These are phyloP conservation scores for Blastobotrys arbuscula DNA, from an alignment of 1,139 yeast species.

Conservation along the genomic window DNA sequence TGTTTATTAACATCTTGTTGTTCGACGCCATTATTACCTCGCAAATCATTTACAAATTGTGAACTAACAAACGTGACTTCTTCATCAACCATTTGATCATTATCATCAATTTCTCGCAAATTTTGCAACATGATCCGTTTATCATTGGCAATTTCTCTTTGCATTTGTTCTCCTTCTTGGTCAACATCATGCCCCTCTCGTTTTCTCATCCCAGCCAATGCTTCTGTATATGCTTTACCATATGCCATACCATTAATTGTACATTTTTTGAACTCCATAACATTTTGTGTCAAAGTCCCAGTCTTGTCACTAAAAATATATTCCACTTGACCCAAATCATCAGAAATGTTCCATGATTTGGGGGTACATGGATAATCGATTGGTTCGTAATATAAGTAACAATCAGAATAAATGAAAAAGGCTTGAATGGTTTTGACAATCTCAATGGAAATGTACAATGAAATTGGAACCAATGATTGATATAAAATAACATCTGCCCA, in stretches of 20 bases:
- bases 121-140: slow-evolving; percentile 57
- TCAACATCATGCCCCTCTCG: slow-evolving; percentile 79
- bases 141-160: slow-evolving; percentile 55
- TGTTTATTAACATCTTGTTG: slow-evolving; percentile 65
- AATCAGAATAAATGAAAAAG: slow-evolving; percentile 83
- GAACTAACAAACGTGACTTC: slow-evolving; percentile 44
- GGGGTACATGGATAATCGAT: slow-evolving; percentile 95
- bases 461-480: slow-evolving; percentile 90
- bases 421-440: slow-evolving; percentile 94
- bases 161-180: slow-evolving; percentile 61
- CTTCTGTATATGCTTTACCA: slow-evolving; percentile 95
- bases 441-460: slow-evolving; percentile 89
- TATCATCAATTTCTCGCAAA: slow-evolving; percentile 44
- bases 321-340: slow-evolving; percentile 94
- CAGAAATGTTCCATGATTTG: slow-evolving; percentile 94
- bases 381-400: slow-evolving; percentile 74
- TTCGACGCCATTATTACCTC: slow-evolving; percentile 43
- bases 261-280: slow-evolving; percentile 95
- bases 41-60: slow-evolving; percentile 51
- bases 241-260: slow-evolving; percentile 82
- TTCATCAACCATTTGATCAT: slow-evolving; percentile 57
- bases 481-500: slow-evolving; percentile 86
- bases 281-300: slow-evolving; percentile 92
- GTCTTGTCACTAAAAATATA: slow-evolving; percentile 95
- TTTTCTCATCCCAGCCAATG: slow-evolving; percentile 85